Conservation (phyloP, 148 eudicot genomes). For the Rhododendron ferrugineum region DNA sequence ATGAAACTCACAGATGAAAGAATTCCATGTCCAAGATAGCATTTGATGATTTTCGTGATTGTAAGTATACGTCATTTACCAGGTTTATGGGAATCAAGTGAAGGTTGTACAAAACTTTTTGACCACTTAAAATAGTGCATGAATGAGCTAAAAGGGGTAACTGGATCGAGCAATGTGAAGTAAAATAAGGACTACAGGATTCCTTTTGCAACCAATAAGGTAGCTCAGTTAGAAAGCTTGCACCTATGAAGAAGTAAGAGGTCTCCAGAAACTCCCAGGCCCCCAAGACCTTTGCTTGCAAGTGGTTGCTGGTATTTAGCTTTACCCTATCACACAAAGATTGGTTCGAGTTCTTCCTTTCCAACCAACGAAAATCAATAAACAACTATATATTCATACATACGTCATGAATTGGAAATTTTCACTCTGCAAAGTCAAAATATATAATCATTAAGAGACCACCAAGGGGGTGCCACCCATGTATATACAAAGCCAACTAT, state of each 20-base stretch:
- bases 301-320: neutral
- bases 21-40: neutral
- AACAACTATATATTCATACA: neutral
- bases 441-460: neutral
- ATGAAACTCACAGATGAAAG: neutral
- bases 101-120: neutral
- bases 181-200: neutral
- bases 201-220: neutral
- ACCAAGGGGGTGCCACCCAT: neutral
- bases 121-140: neutral
- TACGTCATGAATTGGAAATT: neutral
- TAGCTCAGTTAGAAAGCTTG: neutral
- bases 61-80: neutral
- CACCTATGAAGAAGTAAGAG: neutral
- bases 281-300: neutral
- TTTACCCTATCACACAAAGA: neutral
- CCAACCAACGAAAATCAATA: neutral
- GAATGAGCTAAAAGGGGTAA: neutral
- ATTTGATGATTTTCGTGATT: neutral
- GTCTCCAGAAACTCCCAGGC: neutral
- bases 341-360: neutral
- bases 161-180: neutral
- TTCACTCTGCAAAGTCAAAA: neutral
- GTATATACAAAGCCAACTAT: neutral
- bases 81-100: neutral